Evolutionary conservation across 2,329 filamentous ascomycete genomes (phyloP).

Genomic region (Niveomyces coronatus): DNA sequence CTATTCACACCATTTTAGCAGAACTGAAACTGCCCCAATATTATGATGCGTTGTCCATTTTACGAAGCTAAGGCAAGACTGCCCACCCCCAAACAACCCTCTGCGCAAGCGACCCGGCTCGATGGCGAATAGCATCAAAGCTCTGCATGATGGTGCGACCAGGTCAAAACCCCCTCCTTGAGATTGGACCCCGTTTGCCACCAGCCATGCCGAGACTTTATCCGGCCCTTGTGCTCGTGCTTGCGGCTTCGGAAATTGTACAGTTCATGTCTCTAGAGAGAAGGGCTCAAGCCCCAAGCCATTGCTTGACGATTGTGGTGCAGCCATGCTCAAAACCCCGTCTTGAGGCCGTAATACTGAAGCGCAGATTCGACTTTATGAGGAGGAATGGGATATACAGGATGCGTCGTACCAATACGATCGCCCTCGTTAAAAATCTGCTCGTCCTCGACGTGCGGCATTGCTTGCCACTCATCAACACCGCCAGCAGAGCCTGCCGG

Average conservation of each 20-base stretch:
- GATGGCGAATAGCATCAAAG: slow-evolving; percentile 1
- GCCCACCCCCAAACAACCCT: slow-evolving; percentile 7
- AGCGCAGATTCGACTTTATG: slow-evolving; percentile 54
- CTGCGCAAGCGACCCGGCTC: slow-evolving; percentile 6
- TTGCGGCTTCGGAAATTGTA: too few relatives aligned
- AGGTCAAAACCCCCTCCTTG: background rate
- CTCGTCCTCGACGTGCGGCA: slow-evolving; percentile 41
- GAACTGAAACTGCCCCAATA: slow-evolving; percentile 7
- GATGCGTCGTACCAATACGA: slow-evolving; percentile 61
- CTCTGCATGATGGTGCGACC: slow-evolving; percentile 1
- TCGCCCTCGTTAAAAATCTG: slow-evolving; percentile 64
- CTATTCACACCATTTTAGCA: background rate
- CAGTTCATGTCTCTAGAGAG: too few relatives aligned
- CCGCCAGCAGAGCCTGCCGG: slow-evolving; percentile 23
- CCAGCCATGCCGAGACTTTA: background rate
- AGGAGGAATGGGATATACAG: slow-evolving; percentile 76
- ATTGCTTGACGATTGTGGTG: too few relatives aligned
- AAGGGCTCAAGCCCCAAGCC: too few relatives aligned
- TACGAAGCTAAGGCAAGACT: slow-evolving; percentile 9
- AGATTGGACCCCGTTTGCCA: slow-evolving; percentile 1
- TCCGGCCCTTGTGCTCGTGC: too few relatives aligned
- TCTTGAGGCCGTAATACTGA: slow-evolving; percentile 52
- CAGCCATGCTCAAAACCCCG: slow-evolving; percentile 47
- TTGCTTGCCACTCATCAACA: slow-evolving; percentile 34
- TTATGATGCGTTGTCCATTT: slow-evolving; percentile 10